Base-by-base conservation (phyloP, 2,329 filamentous ascomycete species). In the Xylaria arbuscula region DNA sequence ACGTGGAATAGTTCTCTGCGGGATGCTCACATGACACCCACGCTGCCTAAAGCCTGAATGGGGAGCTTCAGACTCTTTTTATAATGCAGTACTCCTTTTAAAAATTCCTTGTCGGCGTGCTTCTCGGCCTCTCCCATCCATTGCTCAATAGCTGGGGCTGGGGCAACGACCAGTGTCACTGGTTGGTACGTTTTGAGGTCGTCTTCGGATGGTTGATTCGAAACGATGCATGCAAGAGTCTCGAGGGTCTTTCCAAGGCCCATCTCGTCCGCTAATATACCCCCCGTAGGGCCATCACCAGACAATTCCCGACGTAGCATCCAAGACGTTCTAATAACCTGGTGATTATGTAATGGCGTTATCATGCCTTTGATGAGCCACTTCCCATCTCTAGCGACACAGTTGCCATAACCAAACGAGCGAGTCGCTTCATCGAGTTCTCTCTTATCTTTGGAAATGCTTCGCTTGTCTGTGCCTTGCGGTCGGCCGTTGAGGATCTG, bases 201-300 rank as follows among this genome's bases (percentile, higher is more conserved):
- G 0, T 66, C 32, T 3, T 58, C 47, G 11, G 53, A 38, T 1
- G 64, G 56, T 7, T 7, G 9, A 48, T 66, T 70, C 17, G 67
- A 65, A 1, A 70, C 67, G 7, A 68, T 62, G 24, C 64, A 68
- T 24, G 47, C 50, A 34, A 71, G 61, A 0, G 58, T 42, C 24
- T 71, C 19, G 0, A 71, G 22, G 3, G 70, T 70, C 32, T 71
- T 71, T 6, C 70, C 70, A 62, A 71, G 62, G 1, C 70, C 70
- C 67, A 71, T 71, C 45, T 71, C 67, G 34, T 70, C 70, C 0
- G 34, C 70, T 24, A 71, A 48, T 19, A 71, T 65, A 8, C 70
- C 70, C 1, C 69, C 70, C 11, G 24, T 3, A 4, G 67, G 64
- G 4, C 58, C 61, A 1, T 65, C 32, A 17, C 59, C 17, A 10